Base-by-base conservation (phyloP, 169 alveolate genomes). In the Eimeria falciformis region DNA sequence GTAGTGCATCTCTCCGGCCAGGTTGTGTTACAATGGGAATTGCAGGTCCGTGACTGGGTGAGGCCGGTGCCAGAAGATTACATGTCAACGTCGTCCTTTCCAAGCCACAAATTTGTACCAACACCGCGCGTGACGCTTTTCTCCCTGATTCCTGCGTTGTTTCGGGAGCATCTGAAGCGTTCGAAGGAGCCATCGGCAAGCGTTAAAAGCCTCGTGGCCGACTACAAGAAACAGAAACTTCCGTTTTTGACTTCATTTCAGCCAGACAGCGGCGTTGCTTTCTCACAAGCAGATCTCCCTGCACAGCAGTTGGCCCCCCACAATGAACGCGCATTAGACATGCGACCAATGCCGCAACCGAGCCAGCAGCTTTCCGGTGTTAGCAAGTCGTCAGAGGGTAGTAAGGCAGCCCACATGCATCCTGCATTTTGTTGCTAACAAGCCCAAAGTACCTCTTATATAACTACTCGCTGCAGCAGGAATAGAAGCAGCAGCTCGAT, bases 21-120 rank as follows among this genome's bases (percentile, higher is more conserved):
- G 2, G 40, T 33, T 33, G 40, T 33, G 65, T 53, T 12, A 21
- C 65, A 40, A 29, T 62, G 27, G 37, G 27, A 17, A 11, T 21
- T 62, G 29, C 71, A 79, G 88, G 55, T 79, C 33, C 88, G 88
- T 12, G 88, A 79, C 88, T 79, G 88, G 88, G 88, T 79, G 69
- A 50, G 88, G 73, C 88, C 88, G 2, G 88, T 79, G 43, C 47
- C 69, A 0, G 88, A 79, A 55, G 88, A 79, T 58, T 79, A 79
- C 88, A 79, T 79, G 88, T 79, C 88, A 3, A 79, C 88, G 1
- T 23, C 50, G 50, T 73, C 88, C 27, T 79, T 79, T 53, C 88
- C 88, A 55, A 79, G 88, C 88, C 88, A 79, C 73, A 68, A 68
- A 4, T 79, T 79, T 43, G 88, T 79, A 71, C 88, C 88, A 9